These are phyloP conservation scores for Pterulicium gracile DNA, from an alignment of 1,284 basidiomycete species.

Conservation along the genomic window DNA sequence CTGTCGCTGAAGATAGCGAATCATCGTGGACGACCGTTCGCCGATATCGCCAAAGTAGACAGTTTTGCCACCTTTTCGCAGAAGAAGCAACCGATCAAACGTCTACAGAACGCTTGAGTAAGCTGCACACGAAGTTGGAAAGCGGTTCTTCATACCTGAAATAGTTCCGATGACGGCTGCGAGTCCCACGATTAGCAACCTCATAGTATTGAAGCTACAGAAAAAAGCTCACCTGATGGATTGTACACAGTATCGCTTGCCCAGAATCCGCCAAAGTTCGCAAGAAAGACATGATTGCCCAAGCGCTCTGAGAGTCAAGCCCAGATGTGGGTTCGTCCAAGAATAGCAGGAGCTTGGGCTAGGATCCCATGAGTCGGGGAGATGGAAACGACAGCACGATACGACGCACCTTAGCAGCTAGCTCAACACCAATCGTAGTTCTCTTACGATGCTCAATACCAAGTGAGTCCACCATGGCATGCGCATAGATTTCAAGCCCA, in stretches of 20 bases:
- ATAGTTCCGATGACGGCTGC: constrained; percentile 64
- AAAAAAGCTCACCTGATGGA: constrained; percentile 51
- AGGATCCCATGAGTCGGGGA: constrained; percentile 18
- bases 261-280: constrained; percentile 48
- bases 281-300: constrained; percentile 20
- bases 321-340: constrained; percentile 58
- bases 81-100: constrained; percentile 35
- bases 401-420: constrained; percentile 36
- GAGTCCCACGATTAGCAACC: constrained; percentile 1
- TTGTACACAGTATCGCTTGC: constrained; percentile 53
- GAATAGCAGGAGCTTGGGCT: constrained; percentile 73
- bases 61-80: constrained; percentile 34
- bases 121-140: constrained; percentile 54
- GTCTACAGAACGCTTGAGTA: too few species aligned
- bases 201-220: constrained; percentile 24
- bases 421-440: constrained; percentile 63
- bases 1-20: constrained; percentile 41
- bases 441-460: constrained; percentile 64
- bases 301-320: constrained; percentile 58
- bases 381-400: constrained; percentile 19
- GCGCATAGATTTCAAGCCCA: constrained; percentile 39
- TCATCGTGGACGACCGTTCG: constrained; percentile 25
- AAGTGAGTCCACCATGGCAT: constrained; percentile 22
- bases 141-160: constrained; percentile 44
- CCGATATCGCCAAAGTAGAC: constrained; percentile 45